Evolutionary conservation across 306 rosid genomes (phyloP).

Genomic region (Castanea mollissima): DNA sequence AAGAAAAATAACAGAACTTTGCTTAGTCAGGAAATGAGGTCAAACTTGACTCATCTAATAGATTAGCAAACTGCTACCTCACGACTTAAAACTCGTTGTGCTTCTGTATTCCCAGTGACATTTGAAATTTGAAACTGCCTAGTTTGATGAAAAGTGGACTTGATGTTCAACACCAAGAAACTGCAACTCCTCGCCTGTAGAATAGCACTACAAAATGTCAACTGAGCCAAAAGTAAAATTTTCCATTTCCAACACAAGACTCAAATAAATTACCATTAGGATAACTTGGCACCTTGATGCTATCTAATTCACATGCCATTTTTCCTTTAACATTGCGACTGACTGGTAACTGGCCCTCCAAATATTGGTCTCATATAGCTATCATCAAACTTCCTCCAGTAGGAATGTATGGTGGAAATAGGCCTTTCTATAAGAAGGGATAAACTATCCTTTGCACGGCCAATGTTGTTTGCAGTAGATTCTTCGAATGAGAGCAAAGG

Average conservation of each 20-base stretch:
- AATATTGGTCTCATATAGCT: slow-evolving; percentile 89
- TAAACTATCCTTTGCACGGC: slow-evolving; percentile 71
- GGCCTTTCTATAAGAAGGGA: slow-evolving; percentile 82
- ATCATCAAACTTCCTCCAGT: slow-evolving; percentile 87
- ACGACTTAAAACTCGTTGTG: neutral
- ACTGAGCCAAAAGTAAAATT: neutral
- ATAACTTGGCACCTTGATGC: slow-evolving; percentile 1
- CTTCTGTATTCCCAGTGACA: too few relatives aligned
- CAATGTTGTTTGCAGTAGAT: slow-evolving; percentile 58
- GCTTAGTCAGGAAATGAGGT: neutral
- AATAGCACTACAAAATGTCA: neutral
- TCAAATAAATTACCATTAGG: neutral
- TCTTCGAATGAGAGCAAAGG: slow-evolving; percentile 74
- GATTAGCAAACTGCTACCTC: neutral
- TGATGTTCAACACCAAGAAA: too few relatives aligned
- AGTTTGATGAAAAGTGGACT: too few relatives aligned
- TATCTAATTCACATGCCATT: neutral
- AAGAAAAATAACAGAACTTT: neutral
- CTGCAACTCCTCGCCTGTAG: too few relatives aligned
- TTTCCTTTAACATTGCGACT: slow-evolving; percentile 29
- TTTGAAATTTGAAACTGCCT: too few relatives aligned
- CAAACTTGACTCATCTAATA: neutral
- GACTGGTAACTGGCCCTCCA: slow-evolving; percentile 56
- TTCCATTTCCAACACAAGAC: neutral
- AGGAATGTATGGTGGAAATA: slow-evolving; percentile 63